Evolutionary conservation across 306 rosid genomes (phyloP).

Genomic region (Inga leiocalycina): DNA sequence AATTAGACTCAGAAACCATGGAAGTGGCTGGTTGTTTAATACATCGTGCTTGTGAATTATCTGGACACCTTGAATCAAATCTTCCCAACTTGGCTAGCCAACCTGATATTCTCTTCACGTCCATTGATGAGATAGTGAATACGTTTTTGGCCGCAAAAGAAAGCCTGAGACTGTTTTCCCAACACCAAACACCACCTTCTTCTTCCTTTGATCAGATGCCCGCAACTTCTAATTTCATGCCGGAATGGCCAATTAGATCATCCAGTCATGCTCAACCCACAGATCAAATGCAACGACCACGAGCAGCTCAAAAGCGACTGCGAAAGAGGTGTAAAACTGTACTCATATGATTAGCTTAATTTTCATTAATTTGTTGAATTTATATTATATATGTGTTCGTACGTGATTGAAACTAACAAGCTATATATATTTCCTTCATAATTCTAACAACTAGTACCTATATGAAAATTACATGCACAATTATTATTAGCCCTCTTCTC

Average conservation of each 20-base stretch:
- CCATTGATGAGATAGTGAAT: constrained; percentile 47
- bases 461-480: background rate
- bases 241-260: constrained; percentile 32
- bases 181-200: constrained; percentile 12
- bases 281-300: constrained; percentile 37
- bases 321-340: constrained; percentile 50
- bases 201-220: background rate
- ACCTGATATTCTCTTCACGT: constrained; percentile 33
- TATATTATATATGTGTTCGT: background rate
- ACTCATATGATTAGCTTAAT: background rate
- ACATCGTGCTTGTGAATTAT: constrained; percentile 50
- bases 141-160: constrained; percentile 47
- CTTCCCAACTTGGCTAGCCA: constrained; percentile 41
- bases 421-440: background rate
- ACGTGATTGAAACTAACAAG: background rate
- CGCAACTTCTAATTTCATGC: constrained; percentile 21
- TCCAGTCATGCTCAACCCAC: constrained; percentile 5
- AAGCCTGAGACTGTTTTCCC: constrained; percentile 3
- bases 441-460: background rate
- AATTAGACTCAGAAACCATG: constrained; percentile 36
- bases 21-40: constrained; percentile 45
- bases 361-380: background rate
- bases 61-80: constrained; percentile 46
- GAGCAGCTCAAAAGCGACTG: constrained; percentile 28
- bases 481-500: background rate